Base-by-base conservation (phyloP, 805 yeast species). In the Clavispora santaluciae region DNA sequence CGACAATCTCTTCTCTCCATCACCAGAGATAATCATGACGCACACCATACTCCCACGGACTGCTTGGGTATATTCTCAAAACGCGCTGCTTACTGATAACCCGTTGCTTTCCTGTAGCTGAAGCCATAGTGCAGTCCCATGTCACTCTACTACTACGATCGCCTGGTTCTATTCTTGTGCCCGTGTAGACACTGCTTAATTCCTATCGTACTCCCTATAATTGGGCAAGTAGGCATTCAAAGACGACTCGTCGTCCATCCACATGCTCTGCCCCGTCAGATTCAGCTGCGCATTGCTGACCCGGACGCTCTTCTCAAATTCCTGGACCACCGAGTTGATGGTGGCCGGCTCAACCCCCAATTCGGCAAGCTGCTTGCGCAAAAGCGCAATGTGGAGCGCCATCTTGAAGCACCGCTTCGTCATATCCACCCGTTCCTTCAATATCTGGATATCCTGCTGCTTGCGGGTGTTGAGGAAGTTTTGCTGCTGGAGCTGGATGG, bases 301-400 rank as follows among this genome's bases (percentile, higher is more conserved):
- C 57, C 67, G 75, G n/a, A 80, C 84, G 41, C 64, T 70, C 36
- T 68, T 66, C 46, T 81, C 85, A 52, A 78, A 83, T 45, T 76
- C 81, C 6, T 58, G 64, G 6, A 76, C 49, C 1, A 79, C 85
- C 17, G 66, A 63, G 1, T 78, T 79, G 12, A 81, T 71, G 7
- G 67, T 66, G 7, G 71, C 72, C 7, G 89, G 88, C n/a, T 73
- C 75, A 9, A 72, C 41, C 0, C 84, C 85, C 3, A 58, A 52
- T n/a, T 79, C 83, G 2, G 60, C 50, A 40, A 83, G 61, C 53
- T 83, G 88, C 50, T 78, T 70, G 38, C 86, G 64, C 24, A 83
- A 60, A 59, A 83, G 57, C 2, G 86, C 87, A 30, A 83, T 71
- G 53, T 83, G 91, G 55, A 82, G 62, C 4, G 75, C 70, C 83